Evolutionary conservation across 2,329 filamentous ascomycete genomes (phyloP).

Genomic region (Xylariales sp.): DNA sequence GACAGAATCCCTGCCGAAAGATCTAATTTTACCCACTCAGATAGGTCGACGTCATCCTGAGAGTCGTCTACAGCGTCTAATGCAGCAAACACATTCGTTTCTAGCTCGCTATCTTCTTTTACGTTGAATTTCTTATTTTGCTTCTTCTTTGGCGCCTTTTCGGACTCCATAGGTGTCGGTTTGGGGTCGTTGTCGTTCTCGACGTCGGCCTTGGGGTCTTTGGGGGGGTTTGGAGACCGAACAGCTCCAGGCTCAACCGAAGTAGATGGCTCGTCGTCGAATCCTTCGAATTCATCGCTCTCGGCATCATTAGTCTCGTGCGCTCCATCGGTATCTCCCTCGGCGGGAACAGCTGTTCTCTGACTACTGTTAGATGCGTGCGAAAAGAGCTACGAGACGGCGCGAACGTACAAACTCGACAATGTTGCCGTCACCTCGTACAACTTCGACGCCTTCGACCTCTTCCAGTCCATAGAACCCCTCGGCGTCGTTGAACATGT

Average conservation of each 20-base stretch:
- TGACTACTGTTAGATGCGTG: constrained; percentile 27
- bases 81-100: constrained; percentile 65
- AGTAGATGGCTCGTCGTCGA: constrained; percentile 62
- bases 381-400: background rate
- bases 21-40: constrained; percentile 80
- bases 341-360: constrained; percentile 43
- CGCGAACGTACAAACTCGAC: constrained; percentile 64
- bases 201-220: constrained; percentile 35
- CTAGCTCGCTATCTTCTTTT: constrained; percentile 55
- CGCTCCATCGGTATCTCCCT: constrained; percentile 12
- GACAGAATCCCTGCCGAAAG: constrained; percentile 78
- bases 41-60: constrained; percentile 75
- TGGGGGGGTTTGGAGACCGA: constrained; percentile 29
- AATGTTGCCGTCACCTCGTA: constrained; percentile 69
- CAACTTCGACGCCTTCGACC: constrained; percentile 89
- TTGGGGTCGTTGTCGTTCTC: constrained; percentile 33
- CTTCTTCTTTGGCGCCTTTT: constrained; percentile 42
- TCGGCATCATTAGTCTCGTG: constrained; percentile 37
- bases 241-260: constrained; percentile 41
- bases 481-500: constrained; percentile 87
- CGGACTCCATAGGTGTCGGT: constrained; percentile 41
- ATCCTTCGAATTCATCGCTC: constrained; percentile 70
- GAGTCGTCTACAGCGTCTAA: constrained; percentile 65
- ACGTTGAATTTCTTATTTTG: constrained; percentile 48
- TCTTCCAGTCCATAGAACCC: constrained; percentile 94